Evolutionary conservation across 2,329 filamentous ascomycete genomes (phyloP).

Genomic region (Verticillium tricorpus): DNA sequence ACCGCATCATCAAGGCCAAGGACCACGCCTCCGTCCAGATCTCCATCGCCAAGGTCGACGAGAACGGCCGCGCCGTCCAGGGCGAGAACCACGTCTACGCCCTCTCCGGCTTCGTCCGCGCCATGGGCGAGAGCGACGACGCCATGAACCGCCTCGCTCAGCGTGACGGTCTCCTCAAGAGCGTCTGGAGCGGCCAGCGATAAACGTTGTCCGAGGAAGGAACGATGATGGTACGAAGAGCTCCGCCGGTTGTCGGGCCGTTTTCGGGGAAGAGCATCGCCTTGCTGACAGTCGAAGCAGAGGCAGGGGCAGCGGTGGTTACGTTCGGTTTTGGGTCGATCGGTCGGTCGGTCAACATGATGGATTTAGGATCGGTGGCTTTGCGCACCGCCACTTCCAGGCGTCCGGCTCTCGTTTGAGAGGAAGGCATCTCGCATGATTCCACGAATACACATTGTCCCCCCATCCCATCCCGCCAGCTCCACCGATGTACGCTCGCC

Average conservation of each 20-base stretch:
- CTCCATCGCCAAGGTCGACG: conserved; percentile 95
- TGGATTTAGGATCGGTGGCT: conserved; percentile 16
- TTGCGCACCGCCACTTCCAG: conserved; percentile 31
- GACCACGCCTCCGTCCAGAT: conserved; percentile 99
- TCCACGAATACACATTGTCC: conserved; percentile 14
- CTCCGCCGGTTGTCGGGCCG: background rate
- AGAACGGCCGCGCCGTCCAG: conserved; percentile 89
- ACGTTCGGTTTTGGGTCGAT: conserved; percentile 10
- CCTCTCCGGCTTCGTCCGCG: conserved; percentile 94
- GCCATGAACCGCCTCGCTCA: conserved; percentile 92
- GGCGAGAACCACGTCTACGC: conserved; percentile 98
- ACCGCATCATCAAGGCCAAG: conserved; percentile 99
- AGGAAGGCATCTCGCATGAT: conserved; percentile 15
- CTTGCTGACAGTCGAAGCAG: background rate
- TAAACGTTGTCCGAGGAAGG: conserved; percentile 33
- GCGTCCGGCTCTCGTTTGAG: conserved; percentile 34
- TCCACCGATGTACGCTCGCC: background rate
- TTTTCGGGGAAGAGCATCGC: background rate
- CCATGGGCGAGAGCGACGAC: conserved; percentile 98
- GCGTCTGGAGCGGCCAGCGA: conserved; percentile 80
- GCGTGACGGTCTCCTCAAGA: conserved; percentile 95
- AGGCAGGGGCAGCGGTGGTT: background rate
- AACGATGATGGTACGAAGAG: conserved; percentile 1
- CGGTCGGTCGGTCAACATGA: conserved; percentile 14
- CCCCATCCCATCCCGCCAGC: background rate